Conservation (phyloP, 1,284 basidiomycete genomes). For the Singerocomus rubriflavus region DNA sequence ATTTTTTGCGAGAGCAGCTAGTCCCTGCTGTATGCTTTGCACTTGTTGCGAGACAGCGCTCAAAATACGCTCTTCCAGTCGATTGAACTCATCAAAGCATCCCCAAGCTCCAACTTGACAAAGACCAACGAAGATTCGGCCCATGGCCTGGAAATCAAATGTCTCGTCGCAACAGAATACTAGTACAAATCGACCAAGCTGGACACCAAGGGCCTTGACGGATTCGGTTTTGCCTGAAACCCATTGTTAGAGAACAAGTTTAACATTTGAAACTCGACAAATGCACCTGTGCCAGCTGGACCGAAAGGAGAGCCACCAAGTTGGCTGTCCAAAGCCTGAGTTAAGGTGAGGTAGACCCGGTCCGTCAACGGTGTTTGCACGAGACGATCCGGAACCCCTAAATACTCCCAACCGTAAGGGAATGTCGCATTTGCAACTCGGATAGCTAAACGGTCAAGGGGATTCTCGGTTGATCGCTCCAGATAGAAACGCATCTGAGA, state of each 20-base stretch:
- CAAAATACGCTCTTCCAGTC: conserved; percentile 95
- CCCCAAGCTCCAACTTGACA: conserved; percentile 99
- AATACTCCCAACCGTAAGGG: conserved; percentile 98
- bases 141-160: conserved; percentile 99
- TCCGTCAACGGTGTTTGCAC: conserved; percentile 99
- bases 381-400: conserved; percentile 94
- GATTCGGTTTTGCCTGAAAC: conserved; percentile 92
- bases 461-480: conserved; percentile 65
- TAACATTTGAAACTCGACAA: neutral
- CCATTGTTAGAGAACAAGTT: conserved; percentile 7
- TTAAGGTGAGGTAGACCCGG: conserved; percentile 93
- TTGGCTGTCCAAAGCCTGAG: conserved; percentile 93
- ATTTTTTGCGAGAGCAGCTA: conserved; percentile 77
- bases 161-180: conserved; percentile 99
- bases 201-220: conserved; percentile 97
- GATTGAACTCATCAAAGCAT: conserved; percentile 98
- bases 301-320: conserved; percentile 98
- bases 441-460: conserved; percentile 78
- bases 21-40: conserved; percentile 96
- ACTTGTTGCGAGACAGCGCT: conserved; percentile 99
- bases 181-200: conserved; percentile 95
- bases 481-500: conserved; percentile 99
- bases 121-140: conserved; percentile 96
- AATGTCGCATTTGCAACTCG: conserved; percentile 91
- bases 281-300: conserved; percentile 90